Percentiles rank a stretch among this genome's conserved stretches.
Evolutionary conservation across 2,329 filamentous ascomycete genomes (phyloP).

Genomic region (Hypoxylon sp.): DNA sequence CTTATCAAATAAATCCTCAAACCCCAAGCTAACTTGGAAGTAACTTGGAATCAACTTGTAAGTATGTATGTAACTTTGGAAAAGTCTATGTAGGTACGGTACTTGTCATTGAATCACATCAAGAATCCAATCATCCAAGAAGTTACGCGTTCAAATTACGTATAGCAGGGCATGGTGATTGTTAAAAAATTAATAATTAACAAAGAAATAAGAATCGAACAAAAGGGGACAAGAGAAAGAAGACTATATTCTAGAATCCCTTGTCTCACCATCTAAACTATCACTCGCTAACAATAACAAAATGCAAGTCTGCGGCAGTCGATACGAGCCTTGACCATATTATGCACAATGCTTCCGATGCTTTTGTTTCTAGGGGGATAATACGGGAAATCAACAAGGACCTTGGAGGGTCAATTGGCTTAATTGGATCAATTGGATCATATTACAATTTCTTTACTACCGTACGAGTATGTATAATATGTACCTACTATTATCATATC

Average conservation of each 20-base stretch:
- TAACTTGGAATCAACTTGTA: neutral
- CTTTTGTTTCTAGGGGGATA: constrained; percentile 12
- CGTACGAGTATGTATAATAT: constrained; percentile 35
- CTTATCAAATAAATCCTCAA: too few species aligned
- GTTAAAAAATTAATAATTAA: constrained; percentile 8
- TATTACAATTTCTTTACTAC: constrained; percentile 25
- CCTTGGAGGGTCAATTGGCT: constrained; percentile 24
- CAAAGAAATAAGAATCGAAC: constrained; percentile 11
- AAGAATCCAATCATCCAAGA: neutral
- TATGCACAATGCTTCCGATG: constrained; percentile 38
- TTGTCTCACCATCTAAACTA: constrained; percentile 28
- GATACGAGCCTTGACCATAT: constrained; percentile 35
- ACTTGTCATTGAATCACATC: constrained; percentile 28
- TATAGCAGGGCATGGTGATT: constrained; percentile 1
- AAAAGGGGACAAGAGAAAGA: constrained; percentile 9
- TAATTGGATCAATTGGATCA: constrained; percentile 10
- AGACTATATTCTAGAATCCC: constrained; percentile 12
- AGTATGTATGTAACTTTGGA: too few species aligned
- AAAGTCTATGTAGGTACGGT: neutral
- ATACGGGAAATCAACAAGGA: constrained; percentile 43
- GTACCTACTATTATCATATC: constrained; percentile 20
- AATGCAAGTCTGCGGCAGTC: constrained; percentile 19
- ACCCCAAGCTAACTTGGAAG: neutral
- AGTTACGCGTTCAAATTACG: constrained; percentile 1
- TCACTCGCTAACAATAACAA: constrained; percentile 26